Percentiles rank a stretch among this genome's conserved stretches.
Conservation (phyloP, 2,329 filamentous ascomycete species). For the Setomelanomma holmii region DNA sequence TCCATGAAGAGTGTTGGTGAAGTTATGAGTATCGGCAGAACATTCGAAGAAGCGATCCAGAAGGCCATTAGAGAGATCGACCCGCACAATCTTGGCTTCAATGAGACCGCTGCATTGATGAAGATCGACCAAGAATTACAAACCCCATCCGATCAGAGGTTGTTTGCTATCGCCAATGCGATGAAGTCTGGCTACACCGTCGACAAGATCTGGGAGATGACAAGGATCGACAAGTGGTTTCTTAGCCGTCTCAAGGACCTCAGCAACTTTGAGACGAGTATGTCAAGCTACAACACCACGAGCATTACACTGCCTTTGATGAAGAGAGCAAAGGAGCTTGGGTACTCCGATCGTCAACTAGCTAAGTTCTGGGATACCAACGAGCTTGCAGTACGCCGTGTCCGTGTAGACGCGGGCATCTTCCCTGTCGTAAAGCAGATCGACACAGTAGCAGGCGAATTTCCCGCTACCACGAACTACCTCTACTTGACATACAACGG, state of each 20-base stretch:
- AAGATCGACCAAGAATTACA: slow-evolving; percentile 95
- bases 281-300: slow-evolving; percentile 74
- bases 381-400: slow-evolving; percentile 84
- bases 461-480: slow-evolving; percentile 94
- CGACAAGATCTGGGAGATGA: slow-evolving; percentile 97
- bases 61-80: slow-evolving; percentile 97
- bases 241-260: slow-evolving; percentile 88
- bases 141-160: slow-evolving; percentile 94
- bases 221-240: slow-evolving; percentile 99
- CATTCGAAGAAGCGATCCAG: slow-evolving; percentile 97
- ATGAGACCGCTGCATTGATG: slow-evolving; percentile 84
- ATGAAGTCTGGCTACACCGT: slow-evolving; percentile 95
- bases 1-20: slow-evolving; percentile 99
- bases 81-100: slow-evolving; percentile 93
- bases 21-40: slow-evolving; percentile 97
- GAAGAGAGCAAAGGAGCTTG: slow-evolving; percentile 86
- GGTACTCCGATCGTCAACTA: slow-evolving; percentile 92
- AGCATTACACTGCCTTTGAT: slow-evolving; percentile 70
- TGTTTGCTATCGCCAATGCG: slow-evolving; percentile 97
- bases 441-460: slow-evolving; percentile 96
- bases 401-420: slow-evolving; percentile 86
- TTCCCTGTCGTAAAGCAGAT: slow-evolving; percentile 96
- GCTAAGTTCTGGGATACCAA: slow-evolving; percentile 95
- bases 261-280: slow-evolving; percentile 83
- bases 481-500: slow-evolving; percentile 97